Evolutionary conservation across 176 grass and related monocot species (phyloP).

Genomic region (Olyra latifolia): DNA sequence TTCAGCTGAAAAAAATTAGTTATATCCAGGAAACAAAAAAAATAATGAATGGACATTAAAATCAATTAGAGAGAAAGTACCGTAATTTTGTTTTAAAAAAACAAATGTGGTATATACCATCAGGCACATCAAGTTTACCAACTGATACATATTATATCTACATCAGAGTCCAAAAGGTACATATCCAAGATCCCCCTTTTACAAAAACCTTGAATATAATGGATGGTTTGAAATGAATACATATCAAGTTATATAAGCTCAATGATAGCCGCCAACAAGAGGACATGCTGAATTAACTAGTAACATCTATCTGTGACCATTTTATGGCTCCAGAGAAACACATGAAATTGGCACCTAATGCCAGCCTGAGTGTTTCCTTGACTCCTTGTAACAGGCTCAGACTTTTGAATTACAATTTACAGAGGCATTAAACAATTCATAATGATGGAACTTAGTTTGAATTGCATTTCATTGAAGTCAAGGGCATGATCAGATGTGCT

Average conservation of each 20-base stretch:
- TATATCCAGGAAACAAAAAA: constrained; percentile 21
- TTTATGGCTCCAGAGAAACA: constrained; percentile 3
- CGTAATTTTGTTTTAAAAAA: not conserved
- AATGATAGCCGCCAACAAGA: constrained; percentile 9
- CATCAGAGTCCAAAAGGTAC: not conserved
- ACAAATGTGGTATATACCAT: constrained; percentile 10
- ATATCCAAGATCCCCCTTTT: not conserved
- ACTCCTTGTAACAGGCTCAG: not conserved
- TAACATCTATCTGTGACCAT: not conserved
- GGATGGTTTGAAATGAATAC: constrained; percentile 11
- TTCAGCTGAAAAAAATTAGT: constrained; percentile 37
- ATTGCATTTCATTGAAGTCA: constrained; percentile 25
- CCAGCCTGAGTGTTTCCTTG: constrained; percentile 7
- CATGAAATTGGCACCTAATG: not conserved
- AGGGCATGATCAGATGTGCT: not conserved
- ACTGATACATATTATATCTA: constrained; percentile 12
- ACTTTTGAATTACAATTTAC: not conserved
- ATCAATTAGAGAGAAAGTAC: constrained; percentile 15
- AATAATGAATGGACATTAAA: constrained; percentile 3
- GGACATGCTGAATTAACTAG: constrained; percentile 10
- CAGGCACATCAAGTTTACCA: not conserved
- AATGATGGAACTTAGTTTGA: constrained; percentile 1
- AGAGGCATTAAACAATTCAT: not conserved
- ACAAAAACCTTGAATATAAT: constrained; percentile 4
- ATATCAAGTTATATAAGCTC: not conserved